Conservation (phyloP, 805 yeast genomes). For the Maudiozyma turicensis region DNA sequence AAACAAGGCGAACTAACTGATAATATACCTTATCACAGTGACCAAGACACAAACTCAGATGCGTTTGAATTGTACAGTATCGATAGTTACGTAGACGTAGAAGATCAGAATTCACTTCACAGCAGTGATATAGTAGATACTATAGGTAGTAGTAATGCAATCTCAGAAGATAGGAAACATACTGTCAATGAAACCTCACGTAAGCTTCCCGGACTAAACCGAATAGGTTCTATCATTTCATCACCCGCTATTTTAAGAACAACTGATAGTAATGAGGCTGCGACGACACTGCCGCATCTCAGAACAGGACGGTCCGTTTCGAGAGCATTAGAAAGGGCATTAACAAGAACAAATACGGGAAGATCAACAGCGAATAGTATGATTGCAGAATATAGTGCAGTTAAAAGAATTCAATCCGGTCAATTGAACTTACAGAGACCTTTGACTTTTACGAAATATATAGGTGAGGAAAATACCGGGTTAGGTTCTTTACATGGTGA, state of each 20-base stretch:
- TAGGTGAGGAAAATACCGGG: slow-evolving; percentile 17
- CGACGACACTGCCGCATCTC: background rate
- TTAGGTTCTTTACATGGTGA: background rate
- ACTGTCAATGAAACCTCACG: background rate
- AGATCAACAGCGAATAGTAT: slow-evolving; percentile 15
- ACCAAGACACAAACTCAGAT: background rate
- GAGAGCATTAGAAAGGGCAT: background rate
- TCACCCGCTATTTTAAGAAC: background rate
- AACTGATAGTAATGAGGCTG: background rate
- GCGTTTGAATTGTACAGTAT: slow-evolving; percentile 3
- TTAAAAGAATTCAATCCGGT: slow-evolving; percentile 21
- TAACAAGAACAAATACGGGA: background rate
- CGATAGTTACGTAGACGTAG: slow-evolving; percentile 1
- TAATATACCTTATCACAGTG: background rate
- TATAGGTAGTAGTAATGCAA: background rate
- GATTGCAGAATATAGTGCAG: slow-evolving; percentile 34
- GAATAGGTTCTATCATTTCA: background rate
- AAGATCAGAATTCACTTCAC: background rate
- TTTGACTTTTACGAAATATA: slow-evolving; percentile 21
- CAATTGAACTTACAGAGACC: slow-evolving; percentile 26
- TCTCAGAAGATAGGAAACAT: background rate
- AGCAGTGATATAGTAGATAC: background rate
- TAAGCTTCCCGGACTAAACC: background rate
- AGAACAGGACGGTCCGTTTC: background rate
- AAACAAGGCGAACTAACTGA: background rate